Conservation (phyloP, 257 asterid species). For the Nicotiana noctiflora region DNA sequence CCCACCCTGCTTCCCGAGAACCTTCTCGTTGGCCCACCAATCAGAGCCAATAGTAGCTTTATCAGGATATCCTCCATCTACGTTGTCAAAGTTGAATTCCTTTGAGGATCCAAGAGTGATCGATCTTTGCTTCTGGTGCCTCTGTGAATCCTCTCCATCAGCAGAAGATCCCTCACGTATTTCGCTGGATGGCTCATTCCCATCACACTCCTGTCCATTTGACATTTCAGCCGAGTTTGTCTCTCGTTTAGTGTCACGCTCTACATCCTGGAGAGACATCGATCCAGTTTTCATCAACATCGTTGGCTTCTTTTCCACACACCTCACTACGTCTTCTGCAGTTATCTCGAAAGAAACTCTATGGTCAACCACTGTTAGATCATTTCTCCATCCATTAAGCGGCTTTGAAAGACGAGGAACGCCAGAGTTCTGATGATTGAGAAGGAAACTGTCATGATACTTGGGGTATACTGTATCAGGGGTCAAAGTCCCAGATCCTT, state of each 20-base stretch:
- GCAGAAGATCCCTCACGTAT: constrained; percentile 23
- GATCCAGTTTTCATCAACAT: constrained; percentile 21
- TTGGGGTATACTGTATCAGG: constrained; percentile 49
- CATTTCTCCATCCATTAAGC: constrained; percentile 23
- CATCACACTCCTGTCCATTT: constrained; percentile 11
- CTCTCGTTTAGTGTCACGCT: constrained; percentile 2
- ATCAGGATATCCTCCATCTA: constrained; percentile 39
- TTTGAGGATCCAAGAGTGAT: constrained; percentile 71
- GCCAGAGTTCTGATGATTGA: constrained; percentile 45
- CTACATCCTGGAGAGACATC: constrained; percentile 27
- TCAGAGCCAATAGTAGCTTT: constrained; percentile 41
- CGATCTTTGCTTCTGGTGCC: constrained; percentile 45
- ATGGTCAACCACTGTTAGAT: constrained; percentile 32
- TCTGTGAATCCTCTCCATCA: constrained; percentile 29
- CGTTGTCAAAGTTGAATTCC: constrained; percentile 72
- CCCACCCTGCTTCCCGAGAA: constrained; percentile 19
- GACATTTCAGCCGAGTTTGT: constrained; percentile 17
- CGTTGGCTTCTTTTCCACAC: constrained; percentile 51
- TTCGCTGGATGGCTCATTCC: constrained; percentile 26
- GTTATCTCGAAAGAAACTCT: constrained; percentile 82
- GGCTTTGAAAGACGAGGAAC: constrained; percentile 32
- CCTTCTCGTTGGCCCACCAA: constrained; percentile 69
- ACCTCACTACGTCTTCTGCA: constrained; percentile 52
- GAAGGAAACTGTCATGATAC: constrained; percentile 18
- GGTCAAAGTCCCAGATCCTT: constrained; percentile 62